Evolutionary conservation across 1,284 basidiomycete species (phyloP), one percentile per base, ranked within the genome.

Genomic region (Gomphus bonarii): DNA sequence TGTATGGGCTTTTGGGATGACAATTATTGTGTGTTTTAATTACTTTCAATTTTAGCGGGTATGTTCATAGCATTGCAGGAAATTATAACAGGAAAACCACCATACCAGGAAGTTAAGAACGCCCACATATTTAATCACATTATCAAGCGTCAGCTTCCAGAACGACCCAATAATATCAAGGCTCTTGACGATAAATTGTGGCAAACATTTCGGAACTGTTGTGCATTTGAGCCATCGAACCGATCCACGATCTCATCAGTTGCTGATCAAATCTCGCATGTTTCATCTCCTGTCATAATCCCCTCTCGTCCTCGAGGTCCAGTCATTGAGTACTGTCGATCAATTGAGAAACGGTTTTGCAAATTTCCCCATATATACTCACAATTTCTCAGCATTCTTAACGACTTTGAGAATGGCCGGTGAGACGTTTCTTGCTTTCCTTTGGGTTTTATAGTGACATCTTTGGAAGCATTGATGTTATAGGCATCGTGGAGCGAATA

Each of bases 1-100:
- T 53, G 51, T 53, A 7, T 53, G 51, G 51, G 51, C 51, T 3
- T 53, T 40, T 40, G 51, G 51, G 38, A 53, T 53, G 51, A 53
- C 51, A 3, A 40, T 53, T 20, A 31, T 53, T 12, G 51, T 53
- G 9, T 42, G 20, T 40, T 40, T 50, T n/a, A 6, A 22, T 9
- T 12, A 36, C 18, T 4, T 50, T 50, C 8, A 50, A 18, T 31
- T 14, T n/a, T n/a, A n/a, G n/a, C n/a, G n/a, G n/a, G 18, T 7
- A 11, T 35, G 18, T 33, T 33, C 5, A 30, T 20, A 7, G 49
- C 12, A 18, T 30, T 36, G 8, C 16, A 50, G 49, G 49, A 50
- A 33, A n/a, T 50, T 20, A 3, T 50, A 3, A 50, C 49, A 3
- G 25, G 49, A 31, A 10, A 8, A 31, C 33, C 25, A n/a, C 49